Conservation (phyloP, 805 yeast species). For the Candida arabinofermentans region DNA sequence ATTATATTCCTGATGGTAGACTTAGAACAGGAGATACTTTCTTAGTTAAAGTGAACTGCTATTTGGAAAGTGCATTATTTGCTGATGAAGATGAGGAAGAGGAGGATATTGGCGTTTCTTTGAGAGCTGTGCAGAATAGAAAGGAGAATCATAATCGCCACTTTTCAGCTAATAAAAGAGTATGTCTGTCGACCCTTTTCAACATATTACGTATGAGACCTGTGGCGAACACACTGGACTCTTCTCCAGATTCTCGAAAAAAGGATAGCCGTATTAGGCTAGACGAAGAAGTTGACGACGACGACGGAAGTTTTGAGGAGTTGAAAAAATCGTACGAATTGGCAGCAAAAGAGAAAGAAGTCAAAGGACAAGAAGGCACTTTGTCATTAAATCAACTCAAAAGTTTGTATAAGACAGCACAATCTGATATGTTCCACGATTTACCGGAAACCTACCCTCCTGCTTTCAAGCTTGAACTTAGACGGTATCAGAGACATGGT, state of each 20-base stretch:
- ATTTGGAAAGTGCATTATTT: slow-evolving; percentile 28
- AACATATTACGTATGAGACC: slow-evolving; percentile 8
- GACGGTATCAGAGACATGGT: slow-evolving; percentile 82
- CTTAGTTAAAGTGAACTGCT: slow-evolving; percentile 65
- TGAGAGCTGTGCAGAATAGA: slow-evolving; percentile 2
- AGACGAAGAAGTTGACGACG: slow-evolving; percentile 44
- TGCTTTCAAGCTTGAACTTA: slow-evolving; percentile 53
- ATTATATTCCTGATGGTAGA: slow-evolving; percentile 49
- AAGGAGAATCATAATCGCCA: background rate
- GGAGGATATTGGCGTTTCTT: slow-evolving; percentile 1
- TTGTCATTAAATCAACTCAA: slow-evolving; percentile 70
- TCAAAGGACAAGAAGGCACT: slow-evolving; percentile 5
- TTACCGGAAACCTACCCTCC: slow-evolving; percentile 60
- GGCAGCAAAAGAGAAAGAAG: slow-evolving; percentile 5
- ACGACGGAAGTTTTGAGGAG: slow-evolving; percentile 14
- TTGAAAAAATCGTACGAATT: slow-evolving; percentile 8
- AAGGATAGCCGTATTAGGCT: too few relatives aligned
- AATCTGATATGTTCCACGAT: slow-evolving; percentile 38
- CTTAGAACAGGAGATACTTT: slow-evolving; percentile 76
- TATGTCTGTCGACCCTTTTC: slow-evolving; percentile 14
- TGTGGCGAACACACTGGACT: too few relatives aligned
- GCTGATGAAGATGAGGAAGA: slow-evolving; percentile 18
- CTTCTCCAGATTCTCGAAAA: too few relatives aligned
- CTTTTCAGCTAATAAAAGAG: slow-evolving; percentile 2
- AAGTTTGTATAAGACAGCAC: slow-evolving; percentile 69